Base-by-base conservation (phyloP, 306 rosid genomes). In the Adenanthera pavonina region DNA sequence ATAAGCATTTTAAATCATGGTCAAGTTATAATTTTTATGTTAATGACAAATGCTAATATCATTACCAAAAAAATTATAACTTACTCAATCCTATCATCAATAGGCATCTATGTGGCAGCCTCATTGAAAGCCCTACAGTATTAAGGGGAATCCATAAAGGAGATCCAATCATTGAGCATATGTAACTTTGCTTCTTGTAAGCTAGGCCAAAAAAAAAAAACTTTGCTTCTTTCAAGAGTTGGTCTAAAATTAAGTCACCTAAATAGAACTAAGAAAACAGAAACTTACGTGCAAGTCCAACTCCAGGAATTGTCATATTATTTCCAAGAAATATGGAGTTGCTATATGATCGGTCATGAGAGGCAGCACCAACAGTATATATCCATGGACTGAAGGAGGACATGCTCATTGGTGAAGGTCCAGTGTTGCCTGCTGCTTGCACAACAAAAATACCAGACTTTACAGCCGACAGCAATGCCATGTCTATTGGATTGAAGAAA, bases 311-410 rank as follows among this genome's bases (percentile, higher is more conserved):
- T 30, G 94, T 91, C 59, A 93, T 78, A 43, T 93, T 96, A 87
- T 92, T 96, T 77, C 99, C 99, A 44, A 96, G 99, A 66, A 69
- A 68, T 35, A 96, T 88, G 57, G 98, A 92, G 91, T 96, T 96
- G 78, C 90, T 81, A 71, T 96, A 96, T 61, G 54, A 46, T 81
- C 99, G 88, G 49, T 96, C 99, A 75, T 96, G 99, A 78, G 99
- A 84, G 64, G 97, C 86, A 8, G 99, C 95, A 44, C 99, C 99
- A 51, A 96, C 97, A 64, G 97, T 89, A 86, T 81, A 84, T 69
- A 96, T 96, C 99, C 99, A 96, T 3, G 99, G 99, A 87, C 99
- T 96, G 86, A 93, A 96, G 62, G 99, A 96, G 65, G 90, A 91
- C 92, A 93, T 88, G 87, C 99, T 96, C 82, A 80, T 93, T 4